Evolutionary conservation across 371 early-diverging fungal genomes (phyloP).

Genomic region (Lichtheimia ramosa): DNA sequence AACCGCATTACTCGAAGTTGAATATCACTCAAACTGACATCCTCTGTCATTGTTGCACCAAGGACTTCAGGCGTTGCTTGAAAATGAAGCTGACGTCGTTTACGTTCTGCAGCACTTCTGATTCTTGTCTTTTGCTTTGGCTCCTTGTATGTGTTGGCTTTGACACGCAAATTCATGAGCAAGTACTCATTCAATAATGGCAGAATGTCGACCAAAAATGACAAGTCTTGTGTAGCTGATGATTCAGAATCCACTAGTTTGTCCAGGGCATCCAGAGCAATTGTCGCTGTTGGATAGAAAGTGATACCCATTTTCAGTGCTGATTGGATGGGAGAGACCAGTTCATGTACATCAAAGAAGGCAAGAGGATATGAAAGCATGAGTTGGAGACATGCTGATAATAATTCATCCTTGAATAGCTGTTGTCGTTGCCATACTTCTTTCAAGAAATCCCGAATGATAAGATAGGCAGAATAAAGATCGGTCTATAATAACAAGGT

Average conservation of each 20-base stretch:
- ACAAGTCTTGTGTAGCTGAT: slow-evolving; percentile 16
- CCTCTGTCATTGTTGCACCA: slow-evolving; percentile 17
- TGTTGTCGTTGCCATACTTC: slow-evolving; percentile 64
- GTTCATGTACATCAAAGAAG: slow-evolving; percentile 50
- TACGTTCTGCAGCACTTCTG: slow-evolving; percentile 16
- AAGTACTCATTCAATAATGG: slow-evolving; percentile 73
- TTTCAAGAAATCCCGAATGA: slow-evolving; percentile 53
- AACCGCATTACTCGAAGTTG: slow-evolving; percentile 65
- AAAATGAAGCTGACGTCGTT: slow-evolving; percentile 11
- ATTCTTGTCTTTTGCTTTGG: slow-evolving; percentile 6
- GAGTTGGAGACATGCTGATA: slow-evolving; percentile 67
- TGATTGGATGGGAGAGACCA: slow-evolving; percentile 58
- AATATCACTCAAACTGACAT: slow-evolving; percentile 36
- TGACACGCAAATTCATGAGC: slow-evolving; percentile 42
- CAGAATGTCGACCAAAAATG: slow-evolving; percentile 34
- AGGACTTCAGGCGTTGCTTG: slow-evolving; percentile 14
- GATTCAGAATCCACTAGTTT: slow-evolving; percentile 43
- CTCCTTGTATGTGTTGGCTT: slow-evolving; percentile 19
- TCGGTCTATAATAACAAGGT: slow-evolving; percentile 9
- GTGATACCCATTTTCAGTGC: slow-evolving; percentile 72
- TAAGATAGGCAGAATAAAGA: slow-evolving; percentile 27
- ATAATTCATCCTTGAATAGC: slow-evolving; percentile 77
- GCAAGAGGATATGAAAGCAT: slow-evolving; percentile 64
- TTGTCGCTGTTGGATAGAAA: slow-evolving; percentile 62
- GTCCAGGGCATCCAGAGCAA: slow-evolving; percentile 68